A percentile compares a stretch with the other conserved stretches of the same genome.
phyloP scores from a whole-genome alignment of 2,329 filamentous ascomycete genomes.

The Ambrosiella cleistominuta region DNA sequence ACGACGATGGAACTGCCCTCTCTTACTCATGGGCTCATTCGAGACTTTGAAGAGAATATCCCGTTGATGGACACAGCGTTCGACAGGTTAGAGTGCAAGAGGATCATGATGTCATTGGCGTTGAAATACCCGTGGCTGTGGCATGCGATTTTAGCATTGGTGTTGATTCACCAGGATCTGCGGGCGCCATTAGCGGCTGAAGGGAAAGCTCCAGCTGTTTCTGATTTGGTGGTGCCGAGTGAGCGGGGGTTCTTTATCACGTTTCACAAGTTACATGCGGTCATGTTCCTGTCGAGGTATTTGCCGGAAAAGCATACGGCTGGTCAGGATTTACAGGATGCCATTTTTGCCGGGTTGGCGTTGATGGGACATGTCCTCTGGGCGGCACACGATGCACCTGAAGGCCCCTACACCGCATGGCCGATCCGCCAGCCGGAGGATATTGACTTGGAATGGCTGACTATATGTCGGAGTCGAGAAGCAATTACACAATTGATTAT shows the following conservation, averaged over 20 bases:
- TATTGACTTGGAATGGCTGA: conserved; percentile 39
- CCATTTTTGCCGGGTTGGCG: conserved; percentile 29
- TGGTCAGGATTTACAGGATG: conserved; percentile 24
- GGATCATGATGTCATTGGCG: conserved; percentile 12
- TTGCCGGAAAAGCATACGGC: neutral
- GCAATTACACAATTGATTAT: conserved; percentile 19
- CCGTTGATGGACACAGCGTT: neutral
- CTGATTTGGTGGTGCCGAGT: conserved; percentile 1
- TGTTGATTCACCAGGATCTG: conserved; percentile 14
- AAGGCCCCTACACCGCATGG: conserved; percentile 32
- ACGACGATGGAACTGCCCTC: neutral
- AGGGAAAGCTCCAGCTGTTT: neutral
- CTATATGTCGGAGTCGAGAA: conserved; percentile 37
- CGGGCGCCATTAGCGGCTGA: conserved; percentile 8
- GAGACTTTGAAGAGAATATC: neutral
- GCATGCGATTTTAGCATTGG: conserved; percentile 8
- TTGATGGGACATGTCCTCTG: conserved; percentile 30
- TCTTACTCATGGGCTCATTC: neutral
- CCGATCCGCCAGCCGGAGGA: conserved; percentile 29
- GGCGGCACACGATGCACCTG: conserved; percentile 24
- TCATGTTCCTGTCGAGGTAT: conserved; percentile 27
- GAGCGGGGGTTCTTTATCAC: conserved; percentile 20
- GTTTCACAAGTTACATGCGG: conserved; percentile 31
- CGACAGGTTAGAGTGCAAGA: neutral
- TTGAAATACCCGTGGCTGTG: conserved; percentile 14